Conservation (phyloP, 2,329 filamentous ascomycete species). For the Chaetomium globosum region DNA sequence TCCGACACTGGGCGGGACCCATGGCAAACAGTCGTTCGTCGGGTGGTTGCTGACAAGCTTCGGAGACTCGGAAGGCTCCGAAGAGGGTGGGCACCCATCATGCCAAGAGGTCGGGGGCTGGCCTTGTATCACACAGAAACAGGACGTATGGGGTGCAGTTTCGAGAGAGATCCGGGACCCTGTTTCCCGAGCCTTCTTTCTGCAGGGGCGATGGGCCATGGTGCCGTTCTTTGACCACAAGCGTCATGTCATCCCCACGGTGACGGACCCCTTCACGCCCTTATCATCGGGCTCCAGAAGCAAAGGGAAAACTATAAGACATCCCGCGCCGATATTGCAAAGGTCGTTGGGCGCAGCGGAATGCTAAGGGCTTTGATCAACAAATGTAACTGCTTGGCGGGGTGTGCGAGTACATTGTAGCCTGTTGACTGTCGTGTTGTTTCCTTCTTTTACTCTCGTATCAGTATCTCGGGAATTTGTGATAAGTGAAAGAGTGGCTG, state of each 20-base stretch:
- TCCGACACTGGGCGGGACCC: not conserved
- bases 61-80: not conserved
- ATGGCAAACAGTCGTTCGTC: not conserved
- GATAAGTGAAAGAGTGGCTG: not conserved
- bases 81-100: not conserved
- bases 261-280: not conserved
- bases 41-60: not conserved
- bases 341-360: slow-evolving; percentile 4
- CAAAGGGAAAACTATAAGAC: slow-evolving; percentile 23
- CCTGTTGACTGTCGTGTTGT: not conserved
- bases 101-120: not conserved
- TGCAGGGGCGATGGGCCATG: not conserved
- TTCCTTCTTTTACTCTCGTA: not conserved
- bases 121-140: slow-evolving; percentile 1
- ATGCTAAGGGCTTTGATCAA: slow-evolving; percentile 28
- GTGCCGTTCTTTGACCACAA: not conserved
- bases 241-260: not conserved
- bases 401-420: slow-evolving; percentile 50
- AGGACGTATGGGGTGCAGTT: not conserved
- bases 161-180: not conserved
- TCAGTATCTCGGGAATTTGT: slow-evolving; percentile 29
- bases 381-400: slow-evolving; percentile 49
- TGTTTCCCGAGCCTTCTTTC: not conserved
- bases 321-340: slow-evolving; percentile 14
- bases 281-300: slow-evolving; percentile 1